These are phyloP conservation scores for Parascedosporium putredinis DNA, from an alignment of 2,329 filamentous ascomycete genomes.

Conservation along the genomic window DNA sequence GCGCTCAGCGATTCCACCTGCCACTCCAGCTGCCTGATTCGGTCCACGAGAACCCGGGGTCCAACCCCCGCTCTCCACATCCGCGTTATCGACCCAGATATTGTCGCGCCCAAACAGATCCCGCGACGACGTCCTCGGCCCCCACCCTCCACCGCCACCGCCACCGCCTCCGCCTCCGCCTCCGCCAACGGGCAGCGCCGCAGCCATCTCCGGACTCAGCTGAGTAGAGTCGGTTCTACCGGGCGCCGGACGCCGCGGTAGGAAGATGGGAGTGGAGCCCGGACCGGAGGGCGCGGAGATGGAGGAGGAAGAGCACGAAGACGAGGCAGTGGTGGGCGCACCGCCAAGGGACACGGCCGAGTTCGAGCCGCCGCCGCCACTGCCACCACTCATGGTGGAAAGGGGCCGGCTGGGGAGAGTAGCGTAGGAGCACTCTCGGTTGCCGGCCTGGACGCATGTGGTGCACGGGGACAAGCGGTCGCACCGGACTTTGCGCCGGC, in stretches of 20 bases:
- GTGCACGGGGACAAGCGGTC: slow-evolving; percentile 48
- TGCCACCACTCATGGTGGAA: no score
- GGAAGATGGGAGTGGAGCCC: no score
- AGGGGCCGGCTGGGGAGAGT: background rate
- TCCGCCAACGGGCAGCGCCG: no score
- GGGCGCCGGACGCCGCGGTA: background rate
- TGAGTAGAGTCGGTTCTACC: background rate
- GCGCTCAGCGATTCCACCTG: background rate
- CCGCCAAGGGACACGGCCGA: no score
- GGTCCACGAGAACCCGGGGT: background rate
- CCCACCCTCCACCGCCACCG: background rate
- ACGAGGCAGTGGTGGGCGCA: no score
- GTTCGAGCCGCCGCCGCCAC: no score
- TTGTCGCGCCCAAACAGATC: background rate
- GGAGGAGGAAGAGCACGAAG: no score
- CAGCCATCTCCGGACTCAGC: background rate
- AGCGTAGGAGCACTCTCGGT: slow-evolving; percentile 42
- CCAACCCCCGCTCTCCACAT: background rate
- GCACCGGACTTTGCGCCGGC: slow-evolving; percentile 51
- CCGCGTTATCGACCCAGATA: background rate
- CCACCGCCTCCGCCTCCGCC: no score
- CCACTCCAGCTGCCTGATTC: slow-evolving; percentile 3
- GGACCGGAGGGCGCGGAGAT: no score
- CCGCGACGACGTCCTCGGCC: no score
- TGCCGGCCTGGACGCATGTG: slow-evolving; percentile 47